Base-by-base conservation (phyloP, 345 rosid species). In the Gossypium turneri region DNA sequence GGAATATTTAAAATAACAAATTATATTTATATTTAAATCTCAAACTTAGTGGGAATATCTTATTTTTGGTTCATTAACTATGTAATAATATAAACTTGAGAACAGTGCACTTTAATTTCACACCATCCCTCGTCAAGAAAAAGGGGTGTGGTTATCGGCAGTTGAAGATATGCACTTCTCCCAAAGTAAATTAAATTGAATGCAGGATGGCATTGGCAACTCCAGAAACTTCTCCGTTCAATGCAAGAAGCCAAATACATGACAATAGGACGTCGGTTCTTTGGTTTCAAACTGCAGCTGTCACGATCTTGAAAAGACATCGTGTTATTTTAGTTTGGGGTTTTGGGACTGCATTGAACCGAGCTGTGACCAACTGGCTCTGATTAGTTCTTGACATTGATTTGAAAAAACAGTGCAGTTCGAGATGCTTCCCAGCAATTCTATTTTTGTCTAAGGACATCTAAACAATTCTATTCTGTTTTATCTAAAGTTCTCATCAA, bases 111-210 rank as follows among this genome's bases (percentile, higher is more conserved):
- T 34, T 4, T 0, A 34, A 34, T 29, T 12, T 60, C n/a, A 27
- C 17, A 59, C 43, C 43, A 60, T 60, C 41, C 3, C 65, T 25
- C 27, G 24, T 5, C 65, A 7, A 2, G 9, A 59, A 56, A 56
- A 9, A 69, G 68, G 63, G 77, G 62, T 20, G 34, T 8, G 9
- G 73, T 50, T 74, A 70, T 77, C 61, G 64, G 38, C 17, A 12
- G 25, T 24, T 3, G 38, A 57, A 43, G 67, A 51, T 69, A 51
- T 73, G 56, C 47, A 3, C 17, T 75, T 22, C 55, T 64, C 51
- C 75, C 79, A 57, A 76, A 12, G 2, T 51, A 65, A 19, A 56
- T 56, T 19, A 24, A 56, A 53, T 45, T n/a, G 52, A 64, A 64
- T 9, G 12, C 48, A 38, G n/a, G 9, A 55, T 2, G 13, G 61